phyloP scores from a whole-genome alignment of 2,329 filamentous ascomycete species.

The Cytospora piceicola region DNA sequence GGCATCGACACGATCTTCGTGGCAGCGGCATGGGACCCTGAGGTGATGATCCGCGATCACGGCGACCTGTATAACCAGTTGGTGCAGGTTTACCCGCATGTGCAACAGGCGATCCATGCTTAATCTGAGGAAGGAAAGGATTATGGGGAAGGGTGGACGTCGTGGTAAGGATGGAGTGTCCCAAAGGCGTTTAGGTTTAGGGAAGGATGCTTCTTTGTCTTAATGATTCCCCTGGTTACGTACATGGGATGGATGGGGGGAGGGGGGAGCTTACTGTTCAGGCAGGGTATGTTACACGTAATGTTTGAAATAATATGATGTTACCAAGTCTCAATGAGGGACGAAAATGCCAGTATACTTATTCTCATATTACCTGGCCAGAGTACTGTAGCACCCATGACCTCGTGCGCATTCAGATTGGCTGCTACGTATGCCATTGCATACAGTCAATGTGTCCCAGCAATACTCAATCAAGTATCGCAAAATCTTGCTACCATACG shows the following conservation, averaged over 20 bases:
- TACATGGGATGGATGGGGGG: background rate
- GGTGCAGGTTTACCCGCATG: slow-evolving; percentile 80
- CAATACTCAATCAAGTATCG: too few species aligned
- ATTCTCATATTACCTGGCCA: too few species aligned
- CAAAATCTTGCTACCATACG: too few species aligned
- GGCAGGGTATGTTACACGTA: background rate
- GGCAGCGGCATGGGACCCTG: slow-evolving; percentile 69
- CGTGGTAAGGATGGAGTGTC: background rate
- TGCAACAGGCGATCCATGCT: slow-evolving; percentile 78
- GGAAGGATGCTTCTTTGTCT: background rate
- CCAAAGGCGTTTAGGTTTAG: background rate
- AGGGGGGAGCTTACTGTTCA: background rate
- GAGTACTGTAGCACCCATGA: too few species aligned
- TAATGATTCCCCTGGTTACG: background rate
- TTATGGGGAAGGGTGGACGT: background rate
- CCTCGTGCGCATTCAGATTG: too few species aligned
- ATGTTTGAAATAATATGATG: background rate
- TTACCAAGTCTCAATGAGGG: background rate
- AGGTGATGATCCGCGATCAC: slow-evolving; percentile 79
- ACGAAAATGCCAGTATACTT: background rate
- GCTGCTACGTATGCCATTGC: too few species aligned
- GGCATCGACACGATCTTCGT: slow-evolving; percentile 95
- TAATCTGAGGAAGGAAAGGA: slow-evolving; percentile 33
- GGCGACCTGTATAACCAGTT: slow-evolving; percentile 80
- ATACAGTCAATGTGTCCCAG: too few species aligned